These are phyloP conservation scores for Drechslera avenae DNA, from an alignment of 2,329 filamentous ascomycete genomes.

Conservation along the genomic window DNA sequence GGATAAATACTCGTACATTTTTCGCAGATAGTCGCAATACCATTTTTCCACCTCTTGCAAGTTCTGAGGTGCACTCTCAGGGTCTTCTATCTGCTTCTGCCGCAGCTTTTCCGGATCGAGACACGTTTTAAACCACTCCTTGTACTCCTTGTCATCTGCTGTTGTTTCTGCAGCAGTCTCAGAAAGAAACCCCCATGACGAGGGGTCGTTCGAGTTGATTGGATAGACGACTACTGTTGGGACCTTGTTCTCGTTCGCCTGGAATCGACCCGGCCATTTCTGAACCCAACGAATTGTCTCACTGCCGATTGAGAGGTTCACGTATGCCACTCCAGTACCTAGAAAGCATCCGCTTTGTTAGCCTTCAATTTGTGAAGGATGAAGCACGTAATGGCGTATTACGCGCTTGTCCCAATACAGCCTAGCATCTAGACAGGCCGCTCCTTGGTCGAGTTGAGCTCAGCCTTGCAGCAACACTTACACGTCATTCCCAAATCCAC, in stretches of 20 bases:
- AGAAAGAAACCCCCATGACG: constrained; percentile 61
- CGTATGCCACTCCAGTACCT: constrained; percentile 48
- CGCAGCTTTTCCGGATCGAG: constrained; percentile 55
- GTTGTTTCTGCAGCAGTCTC: constrained; percentile 43
- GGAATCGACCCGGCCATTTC: constrained; percentile 61
- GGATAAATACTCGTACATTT: constrained; percentile 58
- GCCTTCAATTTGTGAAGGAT: neutral
- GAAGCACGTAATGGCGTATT: constrained; percentile 4
- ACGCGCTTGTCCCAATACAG: constrained; percentile 4
- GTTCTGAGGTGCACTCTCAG: constrained; percentile 51
- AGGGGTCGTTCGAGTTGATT: constrained; percentile 41
- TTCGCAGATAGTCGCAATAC: constrained; percentile 56
- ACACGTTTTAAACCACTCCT: constrained; percentile 63
- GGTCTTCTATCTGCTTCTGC: constrained; percentile 51
- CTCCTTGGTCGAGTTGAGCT: neutral
- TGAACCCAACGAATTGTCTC: constrained; percentile 45
- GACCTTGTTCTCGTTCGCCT: constrained; percentile 61
- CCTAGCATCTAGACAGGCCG: neutral
- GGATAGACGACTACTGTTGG: constrained; percentile 60
- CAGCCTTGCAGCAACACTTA: constrained; percentile 26
- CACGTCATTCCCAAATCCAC: constrained; percentile 48
- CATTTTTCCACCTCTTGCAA: constrained; percentile 55
- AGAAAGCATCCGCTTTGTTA: neutral
- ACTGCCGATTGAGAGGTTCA: constrained; percentile 44
- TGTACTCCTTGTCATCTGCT: constrained; percentile 52